phyloP scores from a whole-genome alignment of 768 basidiomycete species.

The Flagelloscypha sp. region DNA sequence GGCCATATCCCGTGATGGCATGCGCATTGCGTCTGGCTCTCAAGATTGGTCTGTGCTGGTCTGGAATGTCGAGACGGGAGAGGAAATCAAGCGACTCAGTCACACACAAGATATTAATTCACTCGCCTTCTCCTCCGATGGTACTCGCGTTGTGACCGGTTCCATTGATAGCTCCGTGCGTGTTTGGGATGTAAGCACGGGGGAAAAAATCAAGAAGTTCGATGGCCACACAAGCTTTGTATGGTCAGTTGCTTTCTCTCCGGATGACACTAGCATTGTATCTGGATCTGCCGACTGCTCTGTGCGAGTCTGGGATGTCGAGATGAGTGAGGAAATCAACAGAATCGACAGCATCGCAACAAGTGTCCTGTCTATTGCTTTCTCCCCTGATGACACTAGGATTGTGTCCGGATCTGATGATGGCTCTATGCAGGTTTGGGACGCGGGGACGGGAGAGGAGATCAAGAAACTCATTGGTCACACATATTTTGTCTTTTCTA shows the following conservation, averaged over 20 bases:
- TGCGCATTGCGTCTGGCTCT: conserved; percentile 18
- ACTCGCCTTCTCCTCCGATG: conserved; percentile 9
- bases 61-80: too few relatives aligned
- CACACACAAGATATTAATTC: neutral
- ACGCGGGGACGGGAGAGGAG: conserved; percentile 2
- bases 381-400: conserved; percentile 12
- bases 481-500: conserved; percentile 1
- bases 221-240: neutral
- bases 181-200: conserved; percentile 8
- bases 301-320: conserved; percentile 9
- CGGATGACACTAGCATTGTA: conserved; percentile 7
- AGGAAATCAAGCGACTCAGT: too few relatives aligned
- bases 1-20: conserved; percentile 15
- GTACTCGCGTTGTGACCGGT: conserved; percentile 6
- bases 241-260: conserved; percentile 8
- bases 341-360: too few relatives aligned
- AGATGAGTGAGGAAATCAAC: too few relatives aligned
- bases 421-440: conserved; percentile 12
- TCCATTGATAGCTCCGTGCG: conserved; percentile 6
- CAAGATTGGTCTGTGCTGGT: too few relatives aligned
- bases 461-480: conserved; percentile 10
- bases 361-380: conserved; percentile 8
- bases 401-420: conserved; percentile 15
- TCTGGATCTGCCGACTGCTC: conserved; percentile 8
- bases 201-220: neutral